These are phyloP conservation scores for Lodderomyces elongisporus DNA, from an alignment of 1,139 yeast genomes.

Conservation along the genomic window DNA sequence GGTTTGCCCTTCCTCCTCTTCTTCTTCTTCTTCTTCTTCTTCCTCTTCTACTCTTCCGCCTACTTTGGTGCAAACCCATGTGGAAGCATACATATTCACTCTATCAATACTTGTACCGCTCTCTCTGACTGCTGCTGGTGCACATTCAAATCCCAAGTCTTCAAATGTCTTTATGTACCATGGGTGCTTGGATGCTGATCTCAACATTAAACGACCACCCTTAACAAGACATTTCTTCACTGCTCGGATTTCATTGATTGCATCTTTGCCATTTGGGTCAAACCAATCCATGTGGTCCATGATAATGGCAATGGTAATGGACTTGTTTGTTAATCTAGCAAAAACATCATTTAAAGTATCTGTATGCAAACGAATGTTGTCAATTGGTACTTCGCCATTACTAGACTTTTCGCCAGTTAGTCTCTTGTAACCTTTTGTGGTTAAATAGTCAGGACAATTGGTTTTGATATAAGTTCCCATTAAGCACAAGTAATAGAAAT, in stretches of 20 bases:
- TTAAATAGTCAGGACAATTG: conserved; percentile 76
- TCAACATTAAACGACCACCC: conserved; percentile 70
- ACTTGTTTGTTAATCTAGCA: conserved; percentile 54
- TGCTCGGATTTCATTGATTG: conserved; percentile 61
- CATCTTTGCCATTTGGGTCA: conserved; percentile 60
- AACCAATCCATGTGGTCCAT: conserved; percentile 97
- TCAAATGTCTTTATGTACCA: conserved; percentile 75
- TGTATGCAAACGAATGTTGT: conserved; percentile 71
- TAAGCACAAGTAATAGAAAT: conserved; percentile 69
- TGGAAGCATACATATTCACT: conserved; percentile 82
- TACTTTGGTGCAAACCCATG: conserved; percentile 72
- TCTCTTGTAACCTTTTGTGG: conserved; percentile 50
- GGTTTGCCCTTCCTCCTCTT: background rate
- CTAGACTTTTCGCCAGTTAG: conserved; percentile 29
- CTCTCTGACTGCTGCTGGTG: conserved; percentile 63
- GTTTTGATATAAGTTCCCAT: conserved; percentile 54
- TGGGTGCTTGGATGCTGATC: conserved; percentile 70
- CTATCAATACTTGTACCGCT: conserved; percentile 67
- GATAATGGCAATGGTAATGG: conserved; percentile 71
- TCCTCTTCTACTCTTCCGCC: conserved; percentile 10
- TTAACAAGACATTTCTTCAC: conserved; percentile 57
- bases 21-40: conserved; percentile 19
- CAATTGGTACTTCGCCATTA: conserved; percentile 40
- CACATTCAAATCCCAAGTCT: conserved; percentile 58
- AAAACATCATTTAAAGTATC: conserved; percentile 75